Evolutionary conservation across 768 basidiomycete genomes (phyloP).

Genomic region (Rubroboletus pulcherrimus): DNA sequence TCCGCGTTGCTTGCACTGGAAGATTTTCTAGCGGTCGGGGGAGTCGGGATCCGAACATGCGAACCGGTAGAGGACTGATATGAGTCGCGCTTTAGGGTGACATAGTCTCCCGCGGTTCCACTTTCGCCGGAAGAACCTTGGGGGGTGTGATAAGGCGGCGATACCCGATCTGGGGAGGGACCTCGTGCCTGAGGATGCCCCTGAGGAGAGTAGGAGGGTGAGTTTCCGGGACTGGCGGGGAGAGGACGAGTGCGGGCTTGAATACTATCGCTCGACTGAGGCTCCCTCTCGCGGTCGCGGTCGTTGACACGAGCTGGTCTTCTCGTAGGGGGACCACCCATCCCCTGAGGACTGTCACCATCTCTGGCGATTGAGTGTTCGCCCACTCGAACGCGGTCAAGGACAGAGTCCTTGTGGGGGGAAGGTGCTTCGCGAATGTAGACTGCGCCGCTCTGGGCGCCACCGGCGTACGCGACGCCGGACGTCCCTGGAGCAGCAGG

Average conservation of each 20-base stretch:
- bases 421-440: constrained; percentile 37
- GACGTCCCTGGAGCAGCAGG: constrained; percentile 35
- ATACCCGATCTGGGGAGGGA: constrained; percentile 52
- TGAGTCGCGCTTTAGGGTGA: constrained; percentile 45
- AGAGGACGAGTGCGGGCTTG: constrained; percentile 27
- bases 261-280: constrained; percentile 27
- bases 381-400: constrained; percentile 50
- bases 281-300: constrained; percentile 43
- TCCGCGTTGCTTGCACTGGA: constrained; percentile 18
- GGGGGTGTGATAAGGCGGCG: constrained; percentile 48
- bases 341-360: constrained; percentile 37
- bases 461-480: constrained; percentile 46
- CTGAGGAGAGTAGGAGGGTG: constrained; percentile 41
- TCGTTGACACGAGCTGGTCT: constrained; percentile 24
- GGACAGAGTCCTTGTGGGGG: constrained; percentile 46
- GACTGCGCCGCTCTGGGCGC: constrained; percentile 38
- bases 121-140: constrained; percentile 44
- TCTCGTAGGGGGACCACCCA: constrained; percentile 7
- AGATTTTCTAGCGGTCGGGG: constrained; percentile 27
- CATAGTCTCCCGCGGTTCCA: constrained; percentile 38
- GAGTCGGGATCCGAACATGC: constrained; percentile 28
- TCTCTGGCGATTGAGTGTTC: constrained; percentile 59
- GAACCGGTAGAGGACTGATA: constrained; percentile 30
- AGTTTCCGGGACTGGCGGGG: constrained; percentile 35
- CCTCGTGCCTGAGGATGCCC: constrained; percentile 36